phyloP scores from a whole-genome alignment of 176 grass and related monocot species.

The Carex cristatella region DNA sequence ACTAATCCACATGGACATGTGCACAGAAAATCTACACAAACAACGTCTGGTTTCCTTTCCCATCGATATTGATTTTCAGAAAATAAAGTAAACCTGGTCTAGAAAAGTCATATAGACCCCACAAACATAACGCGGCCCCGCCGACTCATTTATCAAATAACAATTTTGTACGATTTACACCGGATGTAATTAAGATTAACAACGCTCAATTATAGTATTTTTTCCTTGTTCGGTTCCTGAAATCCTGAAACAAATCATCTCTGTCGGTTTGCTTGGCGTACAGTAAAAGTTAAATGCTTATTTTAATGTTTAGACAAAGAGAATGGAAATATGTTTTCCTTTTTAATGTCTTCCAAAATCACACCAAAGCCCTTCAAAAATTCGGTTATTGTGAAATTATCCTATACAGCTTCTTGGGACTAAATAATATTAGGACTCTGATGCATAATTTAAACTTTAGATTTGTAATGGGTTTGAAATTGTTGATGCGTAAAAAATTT shows the following conservation, averaged over 20 bases:
- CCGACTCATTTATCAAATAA: neutral
- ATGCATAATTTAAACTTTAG: no score
- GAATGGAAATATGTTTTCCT: neutral
- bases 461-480: no score
- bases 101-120: neutral
- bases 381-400: neutral
- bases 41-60: neutral
- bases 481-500: no score
- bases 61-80: neutral
- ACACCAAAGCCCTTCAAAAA: neutral
- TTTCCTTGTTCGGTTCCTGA: neutral
- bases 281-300: neutral
- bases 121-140: neutral
- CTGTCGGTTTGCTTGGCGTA: conserved; percentile 8
- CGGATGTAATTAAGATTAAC: neutral
- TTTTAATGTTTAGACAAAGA: neutral
- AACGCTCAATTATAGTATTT: neutral
- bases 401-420: no score
- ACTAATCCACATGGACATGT: neutral
- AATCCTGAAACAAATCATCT: conserved; percentile 10
- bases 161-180: neutral
- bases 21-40: neutral
- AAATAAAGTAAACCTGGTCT: neutral
- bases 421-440: no score
- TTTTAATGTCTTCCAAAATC: neutral